phyloP scores from a whole-genome alignment of 495 filamentous ascomycete genomes.

The Penicillium manginii region DNA sequence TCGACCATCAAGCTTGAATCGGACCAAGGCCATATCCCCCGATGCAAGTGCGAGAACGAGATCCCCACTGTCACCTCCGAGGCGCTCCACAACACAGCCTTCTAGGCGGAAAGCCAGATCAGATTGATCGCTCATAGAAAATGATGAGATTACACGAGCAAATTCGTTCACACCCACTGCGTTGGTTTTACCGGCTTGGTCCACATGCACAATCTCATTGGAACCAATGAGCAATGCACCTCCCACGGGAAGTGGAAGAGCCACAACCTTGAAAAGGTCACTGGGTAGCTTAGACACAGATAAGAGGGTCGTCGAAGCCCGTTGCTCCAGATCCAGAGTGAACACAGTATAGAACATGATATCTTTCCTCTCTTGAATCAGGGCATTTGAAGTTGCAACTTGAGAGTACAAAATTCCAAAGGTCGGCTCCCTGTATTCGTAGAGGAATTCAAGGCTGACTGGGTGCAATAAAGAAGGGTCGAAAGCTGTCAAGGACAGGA shows the following conservation, averaged over 20 bases:
- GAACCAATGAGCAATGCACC: conserved; percentile 83
- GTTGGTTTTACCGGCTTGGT: conserved; percentile 91
- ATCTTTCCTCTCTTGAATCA: conserved; percentile 80
- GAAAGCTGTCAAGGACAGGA: conserved; percentile 80
- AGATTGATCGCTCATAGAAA: conserved; percentile 82
- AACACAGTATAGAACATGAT: conserved; percentile 88
- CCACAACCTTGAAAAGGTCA: conserved; percentile 82
- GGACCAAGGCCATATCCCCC: conserved; percentile 74
- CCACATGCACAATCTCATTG: conserved; percentile 93
- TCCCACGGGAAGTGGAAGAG: conserved; percentile 83
- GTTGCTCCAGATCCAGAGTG: conserved; percentile 91
- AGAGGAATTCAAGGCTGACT: conserved; percentile 87
- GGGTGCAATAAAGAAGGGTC: conserved; percentile 86
- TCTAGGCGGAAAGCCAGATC: conserved; percentile 80
- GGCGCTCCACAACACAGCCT: conserved; percentile 74
- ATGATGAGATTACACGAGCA: conserved; percentile 75
- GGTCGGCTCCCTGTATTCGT: conserved; percentile 96
- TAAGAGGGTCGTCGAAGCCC: conserved; percentile 88
- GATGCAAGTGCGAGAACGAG: conserved; percentile 80
- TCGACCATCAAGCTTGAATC: conserved; percentile 87
- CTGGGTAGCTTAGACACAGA: conserved; percentile 85
- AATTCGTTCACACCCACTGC: conserved; percentile 95
- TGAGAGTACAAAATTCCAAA: conserved; percentile 90
- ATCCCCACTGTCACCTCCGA: conserved; percentile 76
- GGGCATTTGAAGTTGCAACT: conserved; percentile 66